Percentiles rank a stretch among this genome's conserved stretches.
Conservation (phyloP, 2,329 filamentous ascomycete genomes). For the Metarhizium rileyi region DNA sequence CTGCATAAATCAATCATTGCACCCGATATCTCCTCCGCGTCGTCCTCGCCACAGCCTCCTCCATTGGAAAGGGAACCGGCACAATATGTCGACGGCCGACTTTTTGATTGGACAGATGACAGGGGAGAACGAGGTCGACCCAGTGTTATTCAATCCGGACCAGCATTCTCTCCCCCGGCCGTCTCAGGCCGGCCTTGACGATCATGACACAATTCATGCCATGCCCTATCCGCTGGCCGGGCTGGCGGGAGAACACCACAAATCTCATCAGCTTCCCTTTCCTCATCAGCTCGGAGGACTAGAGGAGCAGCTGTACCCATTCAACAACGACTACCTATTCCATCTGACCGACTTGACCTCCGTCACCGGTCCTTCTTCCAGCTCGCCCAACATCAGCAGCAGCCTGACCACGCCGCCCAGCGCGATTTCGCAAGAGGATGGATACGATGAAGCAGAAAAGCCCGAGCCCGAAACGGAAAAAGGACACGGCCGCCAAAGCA, state of each 20-base stretch:
- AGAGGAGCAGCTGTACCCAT: not conserved
- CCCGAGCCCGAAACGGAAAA: not conserved
- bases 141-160: conserved; percentile 24
- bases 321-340: not conserved
- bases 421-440: not conserved
- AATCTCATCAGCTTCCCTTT: not conserved
- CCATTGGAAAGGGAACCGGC: no score
- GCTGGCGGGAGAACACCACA: not conserved
- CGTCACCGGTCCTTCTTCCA: not conserved
- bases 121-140: not conserved
- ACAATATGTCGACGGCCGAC: not conserved
- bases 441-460: not conserved
- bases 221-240: not conserved
- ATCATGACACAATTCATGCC: not conserved
- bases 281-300: not conserved
- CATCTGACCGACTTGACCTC: not conserved
- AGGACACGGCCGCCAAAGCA: not conserved
- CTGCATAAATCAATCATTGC: not conserved
- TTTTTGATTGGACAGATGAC: not conserved
- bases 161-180: not conserved
- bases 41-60: not conserved
- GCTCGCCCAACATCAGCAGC: not conserved
- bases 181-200: not conserved
- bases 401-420: not conserved
- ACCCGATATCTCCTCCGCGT: not conserved